Percentiles rank a stretch among this genome's conserved stretches.
Evolutionary conservation across 805 yeast species (phyloP).

Genomic region (Kodamaea nitidulidarum): DNA sequence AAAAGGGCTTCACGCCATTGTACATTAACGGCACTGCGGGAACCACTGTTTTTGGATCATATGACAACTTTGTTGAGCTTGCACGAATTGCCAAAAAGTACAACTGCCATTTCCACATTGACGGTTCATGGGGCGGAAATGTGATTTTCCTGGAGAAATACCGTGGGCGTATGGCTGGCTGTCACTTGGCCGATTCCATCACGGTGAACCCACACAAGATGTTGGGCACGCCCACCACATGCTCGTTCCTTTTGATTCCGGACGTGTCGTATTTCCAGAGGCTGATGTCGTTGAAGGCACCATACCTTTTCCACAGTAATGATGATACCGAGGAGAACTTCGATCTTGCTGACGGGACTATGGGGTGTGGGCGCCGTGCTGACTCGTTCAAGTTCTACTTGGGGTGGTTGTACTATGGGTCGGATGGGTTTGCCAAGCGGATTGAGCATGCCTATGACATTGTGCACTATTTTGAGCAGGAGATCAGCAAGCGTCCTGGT

Average conservation of each 20-base stretch:
- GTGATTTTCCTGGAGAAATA: constrained; percentile 59
- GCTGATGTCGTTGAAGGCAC: constrained; percentile 75
- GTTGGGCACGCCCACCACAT: constrained; percentile 81
- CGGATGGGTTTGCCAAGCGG: constrained; percentile 57
- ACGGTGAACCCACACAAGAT: constrained; percentile 84
- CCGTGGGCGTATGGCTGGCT: constrained; percentile 52
- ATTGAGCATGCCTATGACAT: constrained; percentile 70
- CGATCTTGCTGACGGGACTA: constrained; percentile 84
- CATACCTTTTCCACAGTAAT: constrained; percentile 71
- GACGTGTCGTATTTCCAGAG: constrained; percentile 60
- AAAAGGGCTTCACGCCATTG: constrained; percentile 64
- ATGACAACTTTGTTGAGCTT: constrained; percentile 61
- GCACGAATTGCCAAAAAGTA: constrained; percentile 49
- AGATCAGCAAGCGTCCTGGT: constrained; percentile 33
- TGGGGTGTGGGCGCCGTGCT: constrained; percentile 88
- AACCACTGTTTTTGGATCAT: constrained; percentile 83
- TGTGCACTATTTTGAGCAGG: constrained; percentile 56
- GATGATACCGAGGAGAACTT: constrained; percentile 48
- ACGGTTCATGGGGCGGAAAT: constrained; percentile 92
- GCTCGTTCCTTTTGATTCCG: constrained; percentile 71
- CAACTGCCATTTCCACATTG: constrained; percentile 75
- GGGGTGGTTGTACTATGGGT: constrained; percentile 80
- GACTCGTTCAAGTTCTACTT: constrained; percentile 76
- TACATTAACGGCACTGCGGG: constrained; percentile 85
- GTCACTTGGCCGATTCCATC: constrained; percentile 65